Evolutionary conservation across 176 grass and related monocot genomes (phyloP).

Genomic region (Tillandsia leiboldiana): DNA sequence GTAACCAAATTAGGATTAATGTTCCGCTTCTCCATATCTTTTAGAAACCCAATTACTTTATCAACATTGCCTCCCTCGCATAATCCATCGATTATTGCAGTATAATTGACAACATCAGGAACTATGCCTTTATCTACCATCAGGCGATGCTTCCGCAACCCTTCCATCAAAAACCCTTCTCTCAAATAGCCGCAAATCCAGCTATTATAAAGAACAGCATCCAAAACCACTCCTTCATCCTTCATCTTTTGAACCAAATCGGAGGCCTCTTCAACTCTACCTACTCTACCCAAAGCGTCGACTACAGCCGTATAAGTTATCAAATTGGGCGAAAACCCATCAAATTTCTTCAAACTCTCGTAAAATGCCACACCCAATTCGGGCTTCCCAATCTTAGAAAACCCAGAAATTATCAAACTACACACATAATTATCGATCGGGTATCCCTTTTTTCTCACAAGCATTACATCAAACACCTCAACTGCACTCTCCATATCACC

Average conservation of each 20-base stretch:
- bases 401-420: slow-evolving; percentile 54
- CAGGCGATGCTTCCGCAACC: slow-evolving; percentile 32
- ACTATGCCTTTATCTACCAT: slow-evolving; percentile 52
- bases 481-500: slow-evolving; percentile 45
- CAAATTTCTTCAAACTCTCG: slow-evolving; percentile 24
- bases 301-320: slow-evolving; percentile 38
- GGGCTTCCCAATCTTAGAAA: slow-evolving; percentile 28
- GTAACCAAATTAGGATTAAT: slow-evolving; percentile 58
- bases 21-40: slow-evolving; percentile 35
- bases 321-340: slow-evolving; percentile 39
- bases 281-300: slow-evolving; percentile 39
- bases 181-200: slow-evolving; percentile 49
- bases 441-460: slow-evolving; percentile 17
- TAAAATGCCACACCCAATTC: slow-evolving; percentile 45
- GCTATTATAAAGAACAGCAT: slow-evolving; percentile 48
- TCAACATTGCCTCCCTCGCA: slow-evolving; percentile 67
- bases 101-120: slow-evolving; percentile 56
- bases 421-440: slow-evolving; percentile 46
- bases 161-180: slow-evolving; percentile 42
- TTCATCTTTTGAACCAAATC: slow-evolving; percentile 45
- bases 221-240: slow-evolving; percentile 22
- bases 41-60: slow-evolving; percentile 59
- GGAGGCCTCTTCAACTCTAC: slow-evolving; percentile 26
- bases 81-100: slow-evolving; percentile 48
- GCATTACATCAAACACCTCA: slow-evolving; percentile 54